Conservation (phyloP, 495 filamentous ascomycete species). For the Bryoglossum gracile region DNA sequence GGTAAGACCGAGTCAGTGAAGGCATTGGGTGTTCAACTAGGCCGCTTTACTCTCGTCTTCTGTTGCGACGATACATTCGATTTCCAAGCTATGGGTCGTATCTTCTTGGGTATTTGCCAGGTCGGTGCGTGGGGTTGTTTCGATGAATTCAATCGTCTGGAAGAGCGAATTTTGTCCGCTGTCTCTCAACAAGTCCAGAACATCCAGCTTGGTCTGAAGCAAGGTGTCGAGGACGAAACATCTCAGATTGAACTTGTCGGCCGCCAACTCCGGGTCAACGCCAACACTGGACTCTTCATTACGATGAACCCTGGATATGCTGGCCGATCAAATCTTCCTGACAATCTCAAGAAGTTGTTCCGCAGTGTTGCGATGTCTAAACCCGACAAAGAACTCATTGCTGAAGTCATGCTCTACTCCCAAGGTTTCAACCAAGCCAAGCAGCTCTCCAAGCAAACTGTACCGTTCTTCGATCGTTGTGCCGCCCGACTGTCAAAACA, state of each 20-base stretch:
- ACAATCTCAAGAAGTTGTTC: slow-evolving; percentile 99
- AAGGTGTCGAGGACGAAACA: slow-evolving; percentile 66
- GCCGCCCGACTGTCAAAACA: slow-evolving; percentile 77
- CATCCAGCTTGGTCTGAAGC: slow-evolving; percentile 89
- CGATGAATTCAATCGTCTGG: slow-evolving; percentile 97
- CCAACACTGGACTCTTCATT: slow-evolving; percentile 96
- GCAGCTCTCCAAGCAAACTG: slow-evolving; percentile 82
- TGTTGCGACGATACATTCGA: slow-evolving; percentile 99
- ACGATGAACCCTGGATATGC: slow-evolving; percentile 99
- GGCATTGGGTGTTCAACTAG: slow-evolving; percentile 90
- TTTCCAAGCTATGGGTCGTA: slow-evolving; percentile 98
- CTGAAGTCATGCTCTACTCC: slow-evolving; percentile 99
- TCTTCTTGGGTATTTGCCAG: slow-evolving; percentile 98
- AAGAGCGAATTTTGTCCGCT: slow-evolving; percentile 93
- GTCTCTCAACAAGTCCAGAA: slow-evolving; percentile 99
- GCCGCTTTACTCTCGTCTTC: slow-evolving; percentile 95
- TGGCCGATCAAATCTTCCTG: slow-evolving; percentile 91
- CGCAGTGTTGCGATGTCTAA: slow-evolving; percentile 99
- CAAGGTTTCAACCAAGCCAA: slow-evolving; percentile 98
- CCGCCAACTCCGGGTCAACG: slow-evolving; percentile 76
- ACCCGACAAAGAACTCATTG: slow-evolving; percentile 97
- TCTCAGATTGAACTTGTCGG: slow-evolving; percentile 90
- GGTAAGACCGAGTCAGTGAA: slow-evolving; percentile 99
- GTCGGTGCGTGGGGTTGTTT: slow-evolving; percentile 99
- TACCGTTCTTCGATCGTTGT: slow-evolving; percentile 96